phyloP scores from a whole-genome alignment of 202 grass and related monocot genomes.

The Carex arenaria region DNA sequence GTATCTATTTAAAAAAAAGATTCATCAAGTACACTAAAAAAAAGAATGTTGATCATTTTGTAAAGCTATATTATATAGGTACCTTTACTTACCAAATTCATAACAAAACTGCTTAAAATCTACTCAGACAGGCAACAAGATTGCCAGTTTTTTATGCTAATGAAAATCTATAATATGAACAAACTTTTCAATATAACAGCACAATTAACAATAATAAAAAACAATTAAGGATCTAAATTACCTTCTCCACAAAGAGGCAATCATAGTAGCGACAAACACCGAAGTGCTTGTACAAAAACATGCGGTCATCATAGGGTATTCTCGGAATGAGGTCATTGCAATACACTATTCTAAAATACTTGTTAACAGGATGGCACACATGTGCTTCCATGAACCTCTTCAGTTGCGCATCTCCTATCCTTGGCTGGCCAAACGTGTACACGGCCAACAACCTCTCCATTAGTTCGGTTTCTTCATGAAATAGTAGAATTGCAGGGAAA shows the following conservation, averaged over 20 bases:
- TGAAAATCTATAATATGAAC: neutral
- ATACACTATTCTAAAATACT: conserved; percentile 54
- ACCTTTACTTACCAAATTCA: neutral
- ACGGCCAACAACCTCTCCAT: conserved; percentile 42
- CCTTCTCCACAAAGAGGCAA: conserved; percentile 56
- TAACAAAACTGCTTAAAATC: neutral
- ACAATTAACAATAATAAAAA: neutral
- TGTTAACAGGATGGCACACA: conserved; percentile 36
- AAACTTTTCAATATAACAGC: neutral
- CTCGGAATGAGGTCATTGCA: conserved; percentile 43
- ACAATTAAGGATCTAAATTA: conserved; percentile 6
- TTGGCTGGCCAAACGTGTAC: conserved; percentile 79
- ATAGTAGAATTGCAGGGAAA: conserved; percentile 47
- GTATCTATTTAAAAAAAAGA: neutral
- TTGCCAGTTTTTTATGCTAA: neutral
- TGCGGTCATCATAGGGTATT: conserved; percentile 40
- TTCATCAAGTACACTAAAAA: neutral
- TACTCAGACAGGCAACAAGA: neutral
- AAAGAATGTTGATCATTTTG: neutral
- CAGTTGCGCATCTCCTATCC: conserved; percentile 63
- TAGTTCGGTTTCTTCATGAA: conserved; percentile 51
- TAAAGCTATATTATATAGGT: neutral
- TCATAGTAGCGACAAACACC: conserved; percentile 57
- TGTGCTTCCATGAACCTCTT: conserved; percentile 48
- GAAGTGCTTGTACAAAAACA: conserved; percentile 52